phyloP scores from a whole-genome alignment of 305 asterid species.

The Andrographis paniculata region DNA sequence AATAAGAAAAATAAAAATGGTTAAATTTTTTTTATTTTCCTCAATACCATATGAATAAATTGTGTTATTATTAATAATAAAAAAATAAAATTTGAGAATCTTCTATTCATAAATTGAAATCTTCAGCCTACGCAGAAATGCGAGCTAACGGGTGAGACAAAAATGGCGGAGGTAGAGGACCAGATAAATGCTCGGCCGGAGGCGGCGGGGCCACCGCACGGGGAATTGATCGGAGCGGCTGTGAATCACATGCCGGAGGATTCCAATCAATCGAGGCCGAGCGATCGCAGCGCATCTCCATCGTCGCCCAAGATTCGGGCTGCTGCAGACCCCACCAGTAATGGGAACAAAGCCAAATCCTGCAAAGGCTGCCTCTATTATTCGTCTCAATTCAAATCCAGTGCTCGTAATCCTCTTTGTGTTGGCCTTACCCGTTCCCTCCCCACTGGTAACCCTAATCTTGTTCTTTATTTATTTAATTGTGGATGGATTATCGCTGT shows the following conservation, averaged over 20 bases:
- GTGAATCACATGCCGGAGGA: constrained; percentile 13
- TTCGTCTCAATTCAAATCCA: constrained; percentile 58
- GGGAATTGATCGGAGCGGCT: constrained; percentile 13
- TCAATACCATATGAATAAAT: too few relatives aligned
- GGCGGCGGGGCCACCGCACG: constrained; percentile 19
- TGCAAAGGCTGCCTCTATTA: constrained; percentile 81
- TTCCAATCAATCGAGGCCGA: constrained; percentile 20
- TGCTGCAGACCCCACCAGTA: constrained; percentile 13
- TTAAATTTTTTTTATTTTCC: too few relatives aligned
- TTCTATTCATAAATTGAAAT: too few relatives aligned
- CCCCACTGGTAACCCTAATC: constrained; percentile 51
- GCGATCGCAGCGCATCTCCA: constrained; percentile 20
- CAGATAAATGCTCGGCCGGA: background rate
- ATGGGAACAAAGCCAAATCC: constrained; percentile 43
- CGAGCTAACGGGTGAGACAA: too few relatives aligned
- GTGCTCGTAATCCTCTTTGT: constrained; percentile 68
- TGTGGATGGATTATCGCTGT: constrained; percentile 5
- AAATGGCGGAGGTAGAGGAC: constrained; percentile 14
- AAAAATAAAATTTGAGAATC: too few relatives aligned
- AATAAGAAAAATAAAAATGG: too few relatives aligned
- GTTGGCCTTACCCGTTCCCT: constrained; percentile 71
- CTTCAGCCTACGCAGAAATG: too few relatives aligned
- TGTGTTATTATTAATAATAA: too few relatives aligned
- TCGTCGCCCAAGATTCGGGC: constrained; percentile 24
- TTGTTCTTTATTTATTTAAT: background rate